These are phyloP conservation scores for Dioscorea dumetorum DNA, from an alignment of 106 monocot genomes.

Conservation along the genomic window DNA sequence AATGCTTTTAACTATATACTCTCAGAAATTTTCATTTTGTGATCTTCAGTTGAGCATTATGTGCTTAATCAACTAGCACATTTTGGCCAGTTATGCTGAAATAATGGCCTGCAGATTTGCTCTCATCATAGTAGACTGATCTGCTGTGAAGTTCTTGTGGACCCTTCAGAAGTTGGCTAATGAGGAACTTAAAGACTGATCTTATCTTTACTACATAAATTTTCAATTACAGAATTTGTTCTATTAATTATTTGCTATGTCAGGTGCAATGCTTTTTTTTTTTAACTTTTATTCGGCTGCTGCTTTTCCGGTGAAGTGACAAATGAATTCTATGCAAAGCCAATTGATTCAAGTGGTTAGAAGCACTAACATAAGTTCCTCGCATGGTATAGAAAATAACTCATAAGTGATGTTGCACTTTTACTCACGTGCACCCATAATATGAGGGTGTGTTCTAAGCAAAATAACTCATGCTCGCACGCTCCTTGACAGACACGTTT, in stretches of 20 bases:
- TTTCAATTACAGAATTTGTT: neutral
- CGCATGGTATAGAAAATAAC: too few relatives aligned
- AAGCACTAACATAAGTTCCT: too few relatives aligned
- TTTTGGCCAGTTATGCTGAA: neutral
- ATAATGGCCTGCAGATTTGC: slow-evolving; percentile 37
- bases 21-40: neutral
- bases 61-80: neutral
- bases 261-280: neutral
- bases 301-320: neutral
- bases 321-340: neutral
- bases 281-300: too few relatives aligned
- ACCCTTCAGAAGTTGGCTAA: slow-evolving; percentile 74
- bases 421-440: too few relatives aligned
- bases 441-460: too few relatives aligned
- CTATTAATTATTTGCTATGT: neutral
- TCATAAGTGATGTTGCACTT: too few relatives aligned
- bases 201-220: neutral
- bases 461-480: too few relatives aligned
- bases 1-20: neutral
- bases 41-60: neutral
- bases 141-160: slow-evolving; percentile 70
- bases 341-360: too few relatives aligned
- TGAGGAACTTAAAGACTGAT: slow-evolving; percentile 22
- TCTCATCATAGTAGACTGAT: slow-evolving; percentile 75
- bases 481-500: too few relatives aligned